Evolutionary conservation across 1,284 basidiomycete genomes (phyloP).

Genomic region (Cronartium quercuum): DNA sequence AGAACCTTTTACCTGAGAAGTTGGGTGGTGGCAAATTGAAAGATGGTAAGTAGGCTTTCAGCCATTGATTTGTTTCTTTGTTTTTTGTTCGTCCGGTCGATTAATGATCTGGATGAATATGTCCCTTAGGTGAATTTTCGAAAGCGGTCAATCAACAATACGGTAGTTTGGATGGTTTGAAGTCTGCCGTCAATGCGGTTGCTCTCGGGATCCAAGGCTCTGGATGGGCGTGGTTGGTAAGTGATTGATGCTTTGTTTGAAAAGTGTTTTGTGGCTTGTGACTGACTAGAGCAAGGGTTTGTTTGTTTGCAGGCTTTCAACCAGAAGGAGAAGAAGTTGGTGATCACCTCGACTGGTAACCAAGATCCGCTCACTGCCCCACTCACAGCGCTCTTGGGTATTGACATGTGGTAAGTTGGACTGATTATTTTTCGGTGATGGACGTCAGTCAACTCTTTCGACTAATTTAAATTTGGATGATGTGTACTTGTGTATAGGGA

Average conservation of each 20-base stretch:
- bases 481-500: conserved; percentile 13
- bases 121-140: conserved; percentile 62
- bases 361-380: conserved; percentile 81
- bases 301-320: conserved; percentile 59
- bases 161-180: conserved; percentile 70
- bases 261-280: not conserved
- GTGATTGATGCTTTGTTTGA: not conserved
- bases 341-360: conserved; percentile 83
- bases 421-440: not conserved
- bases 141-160: conserved; percentile 75
- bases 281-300: not conserved
- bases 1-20: conserved; percentile 72
- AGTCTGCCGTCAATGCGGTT: conserved; percentile 72
- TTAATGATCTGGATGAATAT: not conserved
- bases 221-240: conserved; percentile 87
- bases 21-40: conserved; percentile 60
- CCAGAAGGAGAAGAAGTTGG: conserved; percentile 65
- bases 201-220: conserved; percentile 94
- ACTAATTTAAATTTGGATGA: not conserved
- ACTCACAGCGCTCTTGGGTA: conserved; percentile 86
- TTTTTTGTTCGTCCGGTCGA: not conserved
- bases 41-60: conserved; percentile 43
- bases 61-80: conserved; percentile 10
- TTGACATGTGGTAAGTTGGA: conserved; percentile 87
- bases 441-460: too few relatives aligned